Evolutionary conservation across 2,329 filamentous ascomycete species (phyloP).

Genomic region (Colletotrichum sp.): DNA sequence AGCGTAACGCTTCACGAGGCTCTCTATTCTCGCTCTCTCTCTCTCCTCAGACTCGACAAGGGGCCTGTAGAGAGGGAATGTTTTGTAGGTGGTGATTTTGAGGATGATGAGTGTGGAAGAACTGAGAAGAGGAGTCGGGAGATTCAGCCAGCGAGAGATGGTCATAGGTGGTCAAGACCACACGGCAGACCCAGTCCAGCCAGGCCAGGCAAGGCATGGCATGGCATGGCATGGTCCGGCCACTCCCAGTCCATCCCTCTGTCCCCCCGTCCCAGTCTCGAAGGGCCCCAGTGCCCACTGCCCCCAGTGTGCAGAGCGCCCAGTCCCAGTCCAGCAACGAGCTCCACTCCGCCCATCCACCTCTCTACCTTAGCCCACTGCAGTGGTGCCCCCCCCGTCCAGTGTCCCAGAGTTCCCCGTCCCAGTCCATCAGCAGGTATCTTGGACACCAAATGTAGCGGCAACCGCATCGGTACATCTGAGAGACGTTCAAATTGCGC

Average conservation of each 20-base stretch:
- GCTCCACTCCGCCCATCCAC: slow-evolving; percentile 1
- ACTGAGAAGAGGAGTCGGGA: slow-evolving; percentile 21
- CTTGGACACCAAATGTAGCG: neutral
- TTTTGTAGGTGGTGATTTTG: slow-evolving; percentile 1
- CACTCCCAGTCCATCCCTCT: slow-evolving; percentile 9
- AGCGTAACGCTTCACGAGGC: slow-evolving; percentile 15
- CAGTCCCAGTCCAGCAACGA: neutral
- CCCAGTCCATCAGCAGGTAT: neutral
- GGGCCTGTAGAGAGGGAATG: slow-evolving; percentile 18
- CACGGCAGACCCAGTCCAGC: slow-evolving; percentile 16
- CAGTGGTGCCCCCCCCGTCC: neutral
- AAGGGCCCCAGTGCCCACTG: neutral
- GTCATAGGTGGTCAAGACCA: slow-evolving; percentile 19
- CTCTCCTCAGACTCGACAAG: slow-evolving; percentile 20
- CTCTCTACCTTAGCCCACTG: neutral
- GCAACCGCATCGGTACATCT: neutral
- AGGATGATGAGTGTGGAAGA: slow-evolving; percentile 15
- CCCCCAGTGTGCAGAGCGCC: neutral
- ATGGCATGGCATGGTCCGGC: slow-evolving; percentile 18
- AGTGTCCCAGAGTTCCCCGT: slow-evolving; percentile 13
- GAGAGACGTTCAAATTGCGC: neutral
- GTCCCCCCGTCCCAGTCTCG: neutral
- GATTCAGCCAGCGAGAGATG: slow-evolving; percentile 13
- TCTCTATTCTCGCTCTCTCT: slow-evolving; percentile 27
- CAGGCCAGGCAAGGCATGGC: slow-evolving; percentile 16